Conservation (phyloP, 805 yeast species). For the Hemisphaericaspora nanyangensis region DNA sequence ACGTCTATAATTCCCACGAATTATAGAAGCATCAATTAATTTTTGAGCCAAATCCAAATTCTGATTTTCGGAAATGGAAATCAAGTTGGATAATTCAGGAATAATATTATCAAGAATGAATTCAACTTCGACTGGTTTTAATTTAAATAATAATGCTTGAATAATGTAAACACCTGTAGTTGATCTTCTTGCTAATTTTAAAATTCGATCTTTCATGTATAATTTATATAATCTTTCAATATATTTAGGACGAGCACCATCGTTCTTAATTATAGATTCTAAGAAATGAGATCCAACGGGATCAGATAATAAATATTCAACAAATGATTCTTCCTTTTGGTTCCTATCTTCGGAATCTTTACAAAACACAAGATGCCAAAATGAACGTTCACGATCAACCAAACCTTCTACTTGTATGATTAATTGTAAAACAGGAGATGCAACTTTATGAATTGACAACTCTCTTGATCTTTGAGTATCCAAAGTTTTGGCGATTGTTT, state of each 20-base stretch:
- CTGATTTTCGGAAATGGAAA: constrained; percentile 47
- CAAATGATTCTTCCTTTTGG: constrained; percentile 68
- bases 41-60: constrained; percentile 68
- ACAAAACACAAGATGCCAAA: constrained; percentile 64
- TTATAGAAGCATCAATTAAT: constrained; percentile 62
- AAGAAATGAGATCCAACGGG: constrained; percentile 93
- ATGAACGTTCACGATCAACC: constrained; percentile 65
- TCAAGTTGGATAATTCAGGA: constrained; percentile 59
- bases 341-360: constrained; percentile 48
- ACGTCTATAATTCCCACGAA: constrained; percentile 54
- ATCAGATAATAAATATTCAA: constrained; percentile 79
- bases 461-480: constrained; percentile 53
- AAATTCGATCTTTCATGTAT: constrained; percentile 72
- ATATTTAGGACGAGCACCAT: constrained; percentile 58
- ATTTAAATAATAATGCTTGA: constrained; percentile 61
- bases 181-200: constrained; percentile 72
- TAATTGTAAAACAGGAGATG: constrained; percentile 85
- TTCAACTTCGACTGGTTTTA: constrained; percentile 61
- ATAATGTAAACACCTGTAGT: constrained; percentile 82
- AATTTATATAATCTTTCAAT: constrained; percentile 64
- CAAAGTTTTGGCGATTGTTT: constrained; percentile 31
- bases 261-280: constrained; percentile 62
- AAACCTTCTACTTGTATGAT: constrained; percentile 77
- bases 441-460: constrained; percentile 70
- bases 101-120: constrained; percentile 59